Percentiles rank a stretch among this genome's conserved stretches.
Conservation (phyloP, 495 filamentous ascomycete genomes). For the Cercophora scortea region DNA sequence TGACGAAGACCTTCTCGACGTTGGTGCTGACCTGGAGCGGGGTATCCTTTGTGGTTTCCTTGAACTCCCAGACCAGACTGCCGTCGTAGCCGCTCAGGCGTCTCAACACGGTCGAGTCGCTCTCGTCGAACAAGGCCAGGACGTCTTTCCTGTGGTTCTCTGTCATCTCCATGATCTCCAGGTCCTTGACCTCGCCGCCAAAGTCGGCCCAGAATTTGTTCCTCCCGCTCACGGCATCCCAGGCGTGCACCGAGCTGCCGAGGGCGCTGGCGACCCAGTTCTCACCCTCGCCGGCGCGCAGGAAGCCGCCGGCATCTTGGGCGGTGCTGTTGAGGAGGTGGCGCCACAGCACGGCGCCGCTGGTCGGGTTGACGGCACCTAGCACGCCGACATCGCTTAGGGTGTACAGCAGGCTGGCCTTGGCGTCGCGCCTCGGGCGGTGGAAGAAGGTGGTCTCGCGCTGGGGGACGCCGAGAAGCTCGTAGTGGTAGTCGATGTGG, state of each 20-base stretch:
- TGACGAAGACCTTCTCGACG: conserved; percentile 63
- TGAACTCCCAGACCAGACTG: conserved; percentile 68
- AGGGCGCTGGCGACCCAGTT: conserved; percentile 64
- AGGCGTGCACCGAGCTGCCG: conserved; percentile 61
- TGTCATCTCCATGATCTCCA: conserved; percentile 71
- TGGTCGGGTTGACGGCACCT: conserved; percentile 83
- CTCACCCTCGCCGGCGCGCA: conserved; percentile 66
- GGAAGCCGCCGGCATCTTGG: conserved; percentile 40
- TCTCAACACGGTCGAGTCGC: conserved; percentile 48
- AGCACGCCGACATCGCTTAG: conserved; percentile 72
- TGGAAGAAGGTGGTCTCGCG: conserved; percentile 90
- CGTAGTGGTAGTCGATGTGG: conserved; percentile 87
- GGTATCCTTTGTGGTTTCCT: conserved; percentile 57
- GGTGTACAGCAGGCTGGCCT: conserved; percentile 86
- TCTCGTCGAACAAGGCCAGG: conserved; percentile 57
- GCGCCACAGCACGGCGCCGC: conserved; percentile 79
- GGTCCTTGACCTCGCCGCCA: conserved; percentile 54
- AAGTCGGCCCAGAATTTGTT: conserved; percentile 63
- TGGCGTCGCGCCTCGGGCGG: conserved; percentile 67
- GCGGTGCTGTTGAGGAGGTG: conserved; percentile 48
- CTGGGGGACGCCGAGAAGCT: conserved; percentile 75
- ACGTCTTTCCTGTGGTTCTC: conserved; percentile 61
- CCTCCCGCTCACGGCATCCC: conserved; percentile 76
- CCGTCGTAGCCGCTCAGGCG: conserved; percentile 68
- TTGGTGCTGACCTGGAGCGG: conserved; percentile 77